A percentile compares a stretch with the other conserved stretches of the same genome.
Conservation (phyloP, 495 filamentous ascomycete genomes). For the Aspergillus carlsbadensis region DNA sequence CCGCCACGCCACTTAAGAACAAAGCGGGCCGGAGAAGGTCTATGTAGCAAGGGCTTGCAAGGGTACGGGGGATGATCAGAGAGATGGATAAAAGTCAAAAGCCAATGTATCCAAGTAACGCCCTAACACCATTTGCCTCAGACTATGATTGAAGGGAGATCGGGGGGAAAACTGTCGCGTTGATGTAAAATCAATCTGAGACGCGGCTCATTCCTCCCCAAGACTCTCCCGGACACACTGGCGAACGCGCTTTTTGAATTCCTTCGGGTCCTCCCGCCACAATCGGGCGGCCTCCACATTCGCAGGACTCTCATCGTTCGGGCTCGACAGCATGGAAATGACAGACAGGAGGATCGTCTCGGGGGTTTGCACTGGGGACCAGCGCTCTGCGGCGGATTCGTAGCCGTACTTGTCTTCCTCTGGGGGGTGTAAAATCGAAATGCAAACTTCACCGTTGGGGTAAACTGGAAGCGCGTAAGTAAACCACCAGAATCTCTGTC, state of each 20-base stretch:
- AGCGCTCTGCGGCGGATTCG: slow-evolving; percentile 86
- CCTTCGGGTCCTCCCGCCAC: slow-evolving; percentile 80
- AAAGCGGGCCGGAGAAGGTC: neutral
- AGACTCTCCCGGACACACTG: slow-evolving; percentile 81
- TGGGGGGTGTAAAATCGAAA: slow-evolving; percentile 94
- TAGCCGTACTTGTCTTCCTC: slow-evolving; percentile 97
- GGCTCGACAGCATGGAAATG: slow-evolving; percentile 88
- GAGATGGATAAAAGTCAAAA: neutral
- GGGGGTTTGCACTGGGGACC: slow-evolving; percentile 95
- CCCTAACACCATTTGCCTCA: slow-evolving; percentile 18
- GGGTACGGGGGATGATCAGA: neutral
- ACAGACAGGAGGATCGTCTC: slow-evolving; percentile 92
- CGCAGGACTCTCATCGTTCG: slow-evolving; percentile 93
- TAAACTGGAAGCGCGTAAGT: slow-evolving; percentile 57
- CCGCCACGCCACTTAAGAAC: neutral
- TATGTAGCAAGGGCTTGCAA: neutral
- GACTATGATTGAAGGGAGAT: neutral
- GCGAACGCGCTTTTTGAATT: slow-evolving; percentile 74
- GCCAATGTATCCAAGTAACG: slow-evolving; percentile 18
- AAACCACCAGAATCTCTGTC: neutral
- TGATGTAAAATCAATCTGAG: no score
- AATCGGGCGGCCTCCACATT: slow-evolving; percentile 90
- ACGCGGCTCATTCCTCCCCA: slow-evolving; percentile 59
- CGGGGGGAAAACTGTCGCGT: neutral
- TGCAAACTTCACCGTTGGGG: slow-evolving; percentile 85